These are phyloP conservation scores for Avena insularis DNA, from an alignment of 176 grass and related monocot genomes.

Conservation along the genomic window DNA sequence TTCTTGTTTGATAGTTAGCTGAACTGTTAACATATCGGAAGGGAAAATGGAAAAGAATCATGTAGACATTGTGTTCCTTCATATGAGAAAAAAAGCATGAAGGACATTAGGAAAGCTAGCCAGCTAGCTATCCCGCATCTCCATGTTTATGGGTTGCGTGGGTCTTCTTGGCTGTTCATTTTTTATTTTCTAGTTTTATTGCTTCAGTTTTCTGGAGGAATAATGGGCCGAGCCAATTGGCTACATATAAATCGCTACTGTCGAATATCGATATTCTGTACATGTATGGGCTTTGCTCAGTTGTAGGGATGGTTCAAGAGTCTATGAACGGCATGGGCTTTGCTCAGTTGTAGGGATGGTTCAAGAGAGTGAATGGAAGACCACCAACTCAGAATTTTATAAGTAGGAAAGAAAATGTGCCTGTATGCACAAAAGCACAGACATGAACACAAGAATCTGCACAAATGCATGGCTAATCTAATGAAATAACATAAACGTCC, in stretches of 20 bases:
- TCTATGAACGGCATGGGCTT: neutral
- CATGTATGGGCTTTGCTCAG: neutral
- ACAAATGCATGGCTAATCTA: neutral
- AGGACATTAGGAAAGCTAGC: neutral
- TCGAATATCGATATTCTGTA: neutral
- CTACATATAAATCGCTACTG: neutral
- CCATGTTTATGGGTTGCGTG: neutral
- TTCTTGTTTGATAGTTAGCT: neutral
- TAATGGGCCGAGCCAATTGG: neutral
- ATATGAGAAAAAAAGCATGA: neutral
- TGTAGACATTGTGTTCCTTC: neutral
- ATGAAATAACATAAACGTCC: slow-evolving; percentile 2
- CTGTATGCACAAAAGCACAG: slow-evolving; percentile 5
- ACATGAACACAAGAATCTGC: slow-evolving; percentile 21
- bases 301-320: neutral
- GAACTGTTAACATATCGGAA: neutral
- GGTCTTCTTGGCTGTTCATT: neutral
- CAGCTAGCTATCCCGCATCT: neutral
- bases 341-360: neutral
- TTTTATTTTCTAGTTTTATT: neutral
- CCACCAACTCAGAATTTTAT: neutral
- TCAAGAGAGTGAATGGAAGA: neutral
- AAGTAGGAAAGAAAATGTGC: neutral
- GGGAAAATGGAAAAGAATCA: neutral
- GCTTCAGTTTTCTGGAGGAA: neutral